Conservation (phyloP, 1,284 basidiomycete species). For the Peniophora sp. region DNA sequence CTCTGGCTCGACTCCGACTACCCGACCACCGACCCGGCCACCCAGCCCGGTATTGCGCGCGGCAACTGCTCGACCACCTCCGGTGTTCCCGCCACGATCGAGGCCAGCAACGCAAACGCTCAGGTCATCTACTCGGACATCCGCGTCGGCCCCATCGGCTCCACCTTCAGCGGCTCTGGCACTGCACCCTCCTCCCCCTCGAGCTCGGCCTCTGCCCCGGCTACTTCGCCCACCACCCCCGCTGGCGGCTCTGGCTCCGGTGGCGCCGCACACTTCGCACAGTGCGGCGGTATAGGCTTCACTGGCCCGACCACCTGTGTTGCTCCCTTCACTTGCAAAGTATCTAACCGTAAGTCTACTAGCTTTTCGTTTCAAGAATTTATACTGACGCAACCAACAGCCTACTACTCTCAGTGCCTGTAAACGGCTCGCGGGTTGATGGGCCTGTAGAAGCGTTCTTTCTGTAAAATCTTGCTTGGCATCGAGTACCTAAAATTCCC, state of each 20-base stretch:
- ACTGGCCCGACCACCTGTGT: background rate
- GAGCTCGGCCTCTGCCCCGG: background rate
- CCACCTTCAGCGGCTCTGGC: slow-evolving; percentile 29
- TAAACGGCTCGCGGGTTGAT: background rate
- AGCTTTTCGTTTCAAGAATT: no score
- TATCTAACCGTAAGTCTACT: background rate
- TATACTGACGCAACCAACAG: no score
- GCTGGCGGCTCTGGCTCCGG: background rate
- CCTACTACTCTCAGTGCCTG: background rate
- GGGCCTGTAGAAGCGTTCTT: no score
- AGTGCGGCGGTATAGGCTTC: background rate
- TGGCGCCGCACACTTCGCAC: background rate
- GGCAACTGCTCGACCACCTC: slow-evolving; percentile 43
- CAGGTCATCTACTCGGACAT: slow-evolving; percentile 51
- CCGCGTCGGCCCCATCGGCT: slow-evolving; percentile 44
- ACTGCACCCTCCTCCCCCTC: background rate
- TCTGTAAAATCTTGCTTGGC: no score
- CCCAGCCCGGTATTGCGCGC: slow-evolving; percentile 40
- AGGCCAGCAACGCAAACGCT: slow-evolving; percentile 29
- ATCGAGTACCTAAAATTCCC: no score
- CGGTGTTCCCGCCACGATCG: slow-evolving; percentile 39
- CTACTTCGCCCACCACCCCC: background rate
- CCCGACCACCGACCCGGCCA: slow-evolving; percentile 32
- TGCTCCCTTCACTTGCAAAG: background rate
- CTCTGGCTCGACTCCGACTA: slow-evolving; percentile 55